Percentiles rank a stretch among this genome's conserved stretches.
phyloP scores from a whole-genome alignment of 2,329 filamentous ascomycete genomes.

The Arthrobotrys entomopaga region DNA sequence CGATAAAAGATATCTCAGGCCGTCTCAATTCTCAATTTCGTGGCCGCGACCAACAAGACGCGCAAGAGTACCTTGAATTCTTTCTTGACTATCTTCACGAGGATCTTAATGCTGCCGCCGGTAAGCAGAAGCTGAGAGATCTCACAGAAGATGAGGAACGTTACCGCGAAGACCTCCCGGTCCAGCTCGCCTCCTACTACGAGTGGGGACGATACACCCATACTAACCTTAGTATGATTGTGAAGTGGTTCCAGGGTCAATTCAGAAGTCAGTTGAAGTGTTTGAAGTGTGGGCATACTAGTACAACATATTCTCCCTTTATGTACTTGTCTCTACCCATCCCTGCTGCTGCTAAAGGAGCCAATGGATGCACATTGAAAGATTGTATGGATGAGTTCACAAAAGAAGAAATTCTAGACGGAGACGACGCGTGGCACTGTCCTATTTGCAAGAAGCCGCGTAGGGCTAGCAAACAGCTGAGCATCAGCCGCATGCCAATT shows the following conservation, averaged over 20 bases:
- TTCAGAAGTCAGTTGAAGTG: conserved; percentile 72
- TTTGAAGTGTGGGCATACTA: conserved; percentile 71
- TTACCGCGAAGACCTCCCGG: conserved; percentile 70
- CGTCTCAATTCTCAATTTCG: conserved; percentile 75
- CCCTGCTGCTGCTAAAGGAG: conserved; percentile 57
- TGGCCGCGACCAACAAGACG: conserved; percentile 83
- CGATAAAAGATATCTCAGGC: conserved; percentile 69
- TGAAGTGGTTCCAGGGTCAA: conserved; percentile 80
- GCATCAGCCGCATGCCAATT: conserved; percentile 80
- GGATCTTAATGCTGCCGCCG: conserved; percentile 79
- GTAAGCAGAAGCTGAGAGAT: conserved; percentile 68
- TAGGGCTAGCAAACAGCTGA: conserved; percentile 75
- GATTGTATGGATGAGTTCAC: conserved; percentile 78
- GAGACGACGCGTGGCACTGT: conserved; percentile 77
- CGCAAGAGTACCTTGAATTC: conserved; percentile 88
- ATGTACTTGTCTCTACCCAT: conserved; percentile 65
- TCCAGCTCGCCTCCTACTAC: conserved; percentile 73
- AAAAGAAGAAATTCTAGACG: conserved; percentile 73
- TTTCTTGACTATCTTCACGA: conserved; percentile 83
- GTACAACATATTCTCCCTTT: conserved; percentile 73
- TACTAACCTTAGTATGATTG: conserved; percentile 78
- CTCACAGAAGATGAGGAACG: conserved; percentile 71
- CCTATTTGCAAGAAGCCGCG: conserved; percentile 76
- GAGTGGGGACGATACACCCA: conserved; percentile 79
- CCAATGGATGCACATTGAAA: conserved; percentile 63